Evolutionary conservation across 2,329 filamentous ascomycete species (phyloP).

Genomic region (Aspergillus latus): DNA sequence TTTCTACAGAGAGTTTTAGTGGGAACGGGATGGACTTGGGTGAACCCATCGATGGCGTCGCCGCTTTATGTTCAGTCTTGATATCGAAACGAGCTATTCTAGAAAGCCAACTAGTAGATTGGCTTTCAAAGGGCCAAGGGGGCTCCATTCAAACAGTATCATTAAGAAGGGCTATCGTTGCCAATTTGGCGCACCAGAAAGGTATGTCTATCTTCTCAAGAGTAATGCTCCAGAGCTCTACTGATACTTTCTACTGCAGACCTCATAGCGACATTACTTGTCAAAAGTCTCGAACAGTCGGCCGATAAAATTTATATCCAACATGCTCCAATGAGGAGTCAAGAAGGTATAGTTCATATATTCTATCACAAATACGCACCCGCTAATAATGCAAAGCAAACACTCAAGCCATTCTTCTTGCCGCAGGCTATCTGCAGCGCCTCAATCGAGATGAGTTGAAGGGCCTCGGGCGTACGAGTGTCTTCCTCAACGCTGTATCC

Average conservation of each 20-base stretch:
- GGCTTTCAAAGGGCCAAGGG: constrained; percentile 65
- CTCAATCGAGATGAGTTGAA: constrained; percentile 64
- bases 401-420: constrained; percentile 74
- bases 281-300: constrained; percentile 68
- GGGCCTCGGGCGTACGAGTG: constrained; percentile 67
- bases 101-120: constrained; percentile 59
- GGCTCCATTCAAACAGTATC: constrained; percentile 65
- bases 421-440: constrained; percentile 73
- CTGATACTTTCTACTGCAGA: constrained; percentile 32
- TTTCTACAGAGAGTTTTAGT: constrained; percentile 25
- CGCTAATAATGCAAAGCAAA: constrained; percentile 59
- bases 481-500: constrained; percentile 76
- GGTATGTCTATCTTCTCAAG: constrained; percentile 31
- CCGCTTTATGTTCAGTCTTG: constrained; percentile 56
- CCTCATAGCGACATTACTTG: constrained; percentile 55
- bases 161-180: constrained; percentile 66
- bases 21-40: constrained; percentile 12
- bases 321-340: constrained; percentile 78
- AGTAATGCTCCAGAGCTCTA: background rate
- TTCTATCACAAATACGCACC: too few species aligned
- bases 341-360: constrained; percentile 64
- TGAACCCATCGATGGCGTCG: constrained; percentile 56
- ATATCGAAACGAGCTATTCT: constrained; percentile 50
- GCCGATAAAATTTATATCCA: constrained; percentile 84
- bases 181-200: constrained; percentile 55